phyloP scores from a whole-genome alignment of 2,329 filamentous ascomycete genomes.

The Aurifilum marmelostoma region DNA sequence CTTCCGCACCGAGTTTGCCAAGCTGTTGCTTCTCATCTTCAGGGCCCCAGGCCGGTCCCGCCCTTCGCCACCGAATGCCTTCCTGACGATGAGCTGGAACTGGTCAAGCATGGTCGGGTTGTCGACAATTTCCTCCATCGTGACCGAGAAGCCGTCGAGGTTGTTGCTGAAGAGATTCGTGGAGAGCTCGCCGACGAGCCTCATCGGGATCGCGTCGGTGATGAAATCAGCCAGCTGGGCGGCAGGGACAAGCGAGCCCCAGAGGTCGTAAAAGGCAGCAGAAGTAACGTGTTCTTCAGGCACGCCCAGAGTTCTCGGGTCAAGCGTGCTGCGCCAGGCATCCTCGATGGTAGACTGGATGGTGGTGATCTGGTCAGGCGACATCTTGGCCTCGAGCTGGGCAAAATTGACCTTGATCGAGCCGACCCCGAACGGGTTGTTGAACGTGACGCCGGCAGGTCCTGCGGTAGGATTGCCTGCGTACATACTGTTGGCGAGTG shows the following conservation, averaged over 20 bases:
- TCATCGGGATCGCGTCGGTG: slow-evolving; percentile 35
- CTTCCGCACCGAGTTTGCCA: slow-evolving; percentile 31
- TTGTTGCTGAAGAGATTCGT: slow-evolving; percentile 43
- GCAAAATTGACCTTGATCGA: slow-evolving; percentile 22
- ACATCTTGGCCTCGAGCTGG: slow-evolving; percentile 34
- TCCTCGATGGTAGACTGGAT: slow-evolving; percentile 47
- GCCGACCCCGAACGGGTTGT: slow-evolving; percentile 31
- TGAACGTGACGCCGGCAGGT: slow-evolving; percentile 29
- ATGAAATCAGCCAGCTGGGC: slow-evolving; percentile 50
- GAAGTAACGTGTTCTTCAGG: slow-evolving; percentile 47
- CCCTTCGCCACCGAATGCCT: slow-evolving; percentile 30
- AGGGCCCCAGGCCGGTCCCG: slow-evolving; percentile 27
- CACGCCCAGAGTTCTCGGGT: slow-evolving; percentile 43
- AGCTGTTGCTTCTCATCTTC: slow-evolving; percentile 26
- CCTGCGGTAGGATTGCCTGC: slow-evolving; percentile 7
- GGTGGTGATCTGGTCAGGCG: slow-evolving; percentile 44
- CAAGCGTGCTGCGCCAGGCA: slow-evolving; percentile 51
- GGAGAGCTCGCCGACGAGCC: slow-evolving; percentile 40
- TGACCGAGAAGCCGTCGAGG: slow-evolving; percentile 41
- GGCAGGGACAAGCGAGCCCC: slow-evolving; percentile 53
- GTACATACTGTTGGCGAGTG: slow-evolving; percentile 39
- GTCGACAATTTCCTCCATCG: slow-evolving; percentile 53
- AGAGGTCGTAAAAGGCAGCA: slow-evolving; percentile 55
- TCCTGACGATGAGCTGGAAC: slow-evolving; percentile 46
- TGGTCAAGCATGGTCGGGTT: slow-evolving; percentile 55